Evolutionary conservation across 2,329 filamentous ascomycete genomes (phyloP), one percentile per base, ranked within the genome.

Genomic region (Penicillium sp.): DNA sequence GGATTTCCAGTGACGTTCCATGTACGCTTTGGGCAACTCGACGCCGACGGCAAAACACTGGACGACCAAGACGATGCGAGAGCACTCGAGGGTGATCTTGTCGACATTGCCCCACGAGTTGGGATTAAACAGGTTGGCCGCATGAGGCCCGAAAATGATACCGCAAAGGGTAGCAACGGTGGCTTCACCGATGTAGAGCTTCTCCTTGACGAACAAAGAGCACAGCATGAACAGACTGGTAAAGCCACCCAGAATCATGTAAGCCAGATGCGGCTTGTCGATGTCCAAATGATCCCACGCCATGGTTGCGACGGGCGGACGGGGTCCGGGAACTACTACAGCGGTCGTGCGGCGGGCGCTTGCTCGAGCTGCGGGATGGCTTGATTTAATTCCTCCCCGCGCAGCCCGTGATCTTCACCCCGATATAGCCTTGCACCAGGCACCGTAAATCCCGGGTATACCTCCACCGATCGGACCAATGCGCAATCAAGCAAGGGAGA

Each of bases 201-300:
- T 87, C 77, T 98, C 93, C 77, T 98, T 98, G 74, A 98, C 95
- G 65, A 97, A 83, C 48, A 94, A 88, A 52, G 93, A 98, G 71
- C 89, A 95, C 53, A 98, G 77, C 93, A 98, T 98, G 75, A 98
- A 98, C 62, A 98, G 76, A 53, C 86, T 89, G 60, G 93, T 98
- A 75, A 98, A 98, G 69, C 91, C 93, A 64, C 93, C 93, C 50
- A 98, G 77, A 72, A 98, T 96, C 72, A 96, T 88, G 72, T 98
- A 98, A 58, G 95, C 93, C 87, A 97, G 72, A 77, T 98, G 93
- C 63, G 93, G 88, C 77, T 85, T 87, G 72, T 94, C 96, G 74
- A 97, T 84, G 48, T 72, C 70, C 52, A 77, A 60, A 51, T 77
- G 75, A 48, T 75, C 67, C 75, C 75, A 77, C 51, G 68, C 73